Evolutionary conservation across 306 rosid species (phyloP).

Genomic region (Chamaecrista fasciculata): DNA sequence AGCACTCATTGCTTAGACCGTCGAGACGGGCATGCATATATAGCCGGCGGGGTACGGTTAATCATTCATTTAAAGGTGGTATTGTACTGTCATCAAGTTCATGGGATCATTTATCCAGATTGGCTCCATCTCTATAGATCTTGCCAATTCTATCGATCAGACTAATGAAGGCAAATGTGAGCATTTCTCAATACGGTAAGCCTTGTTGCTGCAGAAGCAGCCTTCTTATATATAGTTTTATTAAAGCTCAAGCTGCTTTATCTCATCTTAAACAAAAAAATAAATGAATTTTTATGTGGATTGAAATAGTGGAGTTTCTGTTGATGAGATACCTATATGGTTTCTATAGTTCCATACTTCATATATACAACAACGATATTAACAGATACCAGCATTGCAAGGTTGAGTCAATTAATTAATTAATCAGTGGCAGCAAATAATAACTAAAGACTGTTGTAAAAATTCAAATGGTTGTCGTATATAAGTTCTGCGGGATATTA

Average conservation of each 20-base stretch:
- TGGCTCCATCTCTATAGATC: conserved; percentile 55
- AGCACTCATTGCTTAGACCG: conserved; percentile 15
- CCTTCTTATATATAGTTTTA: neutral
- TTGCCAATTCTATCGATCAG: conserved; percentile 33
- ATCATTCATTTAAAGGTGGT: conserved; percentile 19
- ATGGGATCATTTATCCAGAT: conserved; percentile 42
- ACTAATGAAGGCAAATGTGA: conserved; percentile 46
- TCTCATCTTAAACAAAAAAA: neutral
- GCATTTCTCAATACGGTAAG: conserved; percentile 80
- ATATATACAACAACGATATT: neutral
- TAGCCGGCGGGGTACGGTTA: conserved; percentile 37
- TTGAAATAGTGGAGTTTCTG: neutral
- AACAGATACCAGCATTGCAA: neutral
- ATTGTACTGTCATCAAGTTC: conserved; percentile 34
- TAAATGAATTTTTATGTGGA: neutral
- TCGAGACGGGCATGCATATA: conserved; percentile 25
- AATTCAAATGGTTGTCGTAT: neutral
- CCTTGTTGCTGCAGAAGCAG: neutral
- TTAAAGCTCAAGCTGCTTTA: neutral
- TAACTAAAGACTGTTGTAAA: neutral
- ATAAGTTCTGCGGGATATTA: neutral
- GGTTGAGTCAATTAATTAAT: conserved; percentile 2
- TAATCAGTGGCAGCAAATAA: neutral
- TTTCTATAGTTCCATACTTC: neutral
- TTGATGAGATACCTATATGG: neutral